These are phyloP conservation scores for Salinomyces thailandicus DNA, from an alignment of 2,329 filamentous ascomycete genomes.

Conservation along the genomic window DNA sequence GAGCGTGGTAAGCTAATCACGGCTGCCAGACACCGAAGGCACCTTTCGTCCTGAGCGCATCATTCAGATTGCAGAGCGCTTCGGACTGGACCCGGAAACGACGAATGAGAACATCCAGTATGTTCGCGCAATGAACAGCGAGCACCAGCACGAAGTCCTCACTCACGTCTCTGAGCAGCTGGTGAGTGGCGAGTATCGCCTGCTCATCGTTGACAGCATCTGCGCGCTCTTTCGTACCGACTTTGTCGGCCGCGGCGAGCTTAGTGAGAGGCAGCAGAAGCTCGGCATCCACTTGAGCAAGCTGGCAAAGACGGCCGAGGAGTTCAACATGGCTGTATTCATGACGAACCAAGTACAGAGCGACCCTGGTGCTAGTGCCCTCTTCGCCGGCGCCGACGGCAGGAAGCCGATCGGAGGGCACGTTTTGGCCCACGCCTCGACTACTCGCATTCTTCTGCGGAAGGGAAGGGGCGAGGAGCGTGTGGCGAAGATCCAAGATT, in stretches of 20 bases:
- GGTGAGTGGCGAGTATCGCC: conserved; percentile 51
- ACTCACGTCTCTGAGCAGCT: conserved; percentile 53
- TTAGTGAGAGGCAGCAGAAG: conserved; percentile 59
- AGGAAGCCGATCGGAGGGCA: conserved; percentile 58
- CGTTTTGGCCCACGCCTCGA: conserved; percentile 58
- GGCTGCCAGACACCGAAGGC: conserved; percentile 45
- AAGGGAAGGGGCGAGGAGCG: conserved; percentile 61
- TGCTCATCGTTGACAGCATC: conserved; percentile 59
- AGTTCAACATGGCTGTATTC: conserved; percentile 56
- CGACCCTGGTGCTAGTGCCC: conserved; percentile 56
- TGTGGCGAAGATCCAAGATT: conserved; percentile 59
- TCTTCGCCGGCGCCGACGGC: conserved; percentile 58
- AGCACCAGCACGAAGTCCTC: conserved; percentile 54
- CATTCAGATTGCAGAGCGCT: conserved; percentile 55
- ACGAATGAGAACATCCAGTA: conserved; percentile 59
- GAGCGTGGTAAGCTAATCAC: neutral
- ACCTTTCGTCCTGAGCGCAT: conserved; percentile 60
- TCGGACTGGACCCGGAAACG: conserved; percentile 47
- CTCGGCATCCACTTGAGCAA: conserved; percentile 55
- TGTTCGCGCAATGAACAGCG: conserved; percentile 54
- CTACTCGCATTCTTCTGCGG: conserved; percentile 54
- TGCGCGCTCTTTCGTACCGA: conserved; percentile 61
- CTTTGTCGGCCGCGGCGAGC: conserved; percentile 55
- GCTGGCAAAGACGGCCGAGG: conserved; percentile 56
- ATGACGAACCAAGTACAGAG: conserved; percentile 65